Evolutionary conservation across 257 asterid species (phyloP).

Genomic region (Solanum medicagineum): DNA sequence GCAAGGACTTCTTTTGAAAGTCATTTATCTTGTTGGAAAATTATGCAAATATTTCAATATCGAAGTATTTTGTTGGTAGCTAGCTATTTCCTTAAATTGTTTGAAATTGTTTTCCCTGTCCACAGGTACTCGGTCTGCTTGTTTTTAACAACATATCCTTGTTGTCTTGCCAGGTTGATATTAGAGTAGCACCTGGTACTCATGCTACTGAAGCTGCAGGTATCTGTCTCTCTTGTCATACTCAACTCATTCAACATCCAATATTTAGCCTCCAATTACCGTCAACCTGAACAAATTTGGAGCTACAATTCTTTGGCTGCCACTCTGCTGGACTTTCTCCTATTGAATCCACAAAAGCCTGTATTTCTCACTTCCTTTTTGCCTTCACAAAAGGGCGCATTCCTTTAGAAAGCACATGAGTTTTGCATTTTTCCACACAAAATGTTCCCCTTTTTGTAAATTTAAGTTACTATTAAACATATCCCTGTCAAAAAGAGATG

Average conservation of each 20-base stretch:
- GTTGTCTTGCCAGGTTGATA: slow-evolving; percentile 55
- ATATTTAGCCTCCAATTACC: neutral
- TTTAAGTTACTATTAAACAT: neutral
- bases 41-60: neutral
- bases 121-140: neutral
- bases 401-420: neutral
- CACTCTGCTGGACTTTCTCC: neutral
- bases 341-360: neutral
- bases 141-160: neutral
- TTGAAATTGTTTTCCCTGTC: neutral
- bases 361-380: neutral
- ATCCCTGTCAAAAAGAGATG: neutral
- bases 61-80: neutral
- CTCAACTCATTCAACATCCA: neutral
- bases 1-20: neutral
- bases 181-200: slow-evolving; percentile 84
- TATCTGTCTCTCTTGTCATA: slow-evolving; percentile 1
- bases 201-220: slow-evolving; percentile 99
- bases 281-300: neutral
- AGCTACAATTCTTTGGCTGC: neutral
- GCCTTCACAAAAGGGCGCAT: neutral
- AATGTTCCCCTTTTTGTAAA: neutral
- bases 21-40: neutral
- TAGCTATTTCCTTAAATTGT: neutral
- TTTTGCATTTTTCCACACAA: neutral